Evolutionary conservation across 495 filamentous ascomycete genomes (phyloP), one percentile per base, ranked within the genome.

Genomic region (Daldinia decipiens): DNA sequence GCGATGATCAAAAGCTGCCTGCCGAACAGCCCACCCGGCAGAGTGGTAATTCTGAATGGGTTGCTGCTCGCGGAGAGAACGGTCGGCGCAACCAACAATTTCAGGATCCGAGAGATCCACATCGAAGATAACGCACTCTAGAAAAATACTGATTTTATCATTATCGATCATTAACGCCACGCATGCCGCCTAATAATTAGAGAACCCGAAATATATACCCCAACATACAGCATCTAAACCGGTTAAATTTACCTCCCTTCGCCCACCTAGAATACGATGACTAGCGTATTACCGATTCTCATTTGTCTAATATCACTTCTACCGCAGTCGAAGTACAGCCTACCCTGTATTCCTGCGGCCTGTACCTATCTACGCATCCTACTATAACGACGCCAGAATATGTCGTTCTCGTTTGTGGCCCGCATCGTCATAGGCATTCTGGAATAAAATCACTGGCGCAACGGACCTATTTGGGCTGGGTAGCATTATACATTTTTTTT

Each of bases 11-110:
- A 45, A 87, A 87, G 70, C 59, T 83, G 31, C 87, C 86, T 50
- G 83, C 80, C 6, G 85, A 87, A 59, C 79, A 83, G n/a, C 81
- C 83, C 53, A 81, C 82, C 13, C 85, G 85, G 65, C 88, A 88
- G 68, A 89, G 87, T 59, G 89, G 87, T 32, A 84, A 86, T 50
- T 78, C 86, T 12, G 87, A 92, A 72, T 91, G 89, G 90, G 81
- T 89, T 55, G 84, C 83, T 32, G 82, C 85, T 13, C 81, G 88
- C 70, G 87, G 87, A 62, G 85, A 90, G 73, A 80, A 81, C 67
- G 86, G 84, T 13, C 78, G 71, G 45, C 74, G 78, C 1, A 76
- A 82, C 57, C 82, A 77, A 59, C 75, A 74, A 21, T 77, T 69
- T 59, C 80, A 73, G 43, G 79, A 81, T 24, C 77, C 80, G 21